Conservation (phyloP, 768 basidiomycete species). For the Mycena sanguinolenta region DNA sequence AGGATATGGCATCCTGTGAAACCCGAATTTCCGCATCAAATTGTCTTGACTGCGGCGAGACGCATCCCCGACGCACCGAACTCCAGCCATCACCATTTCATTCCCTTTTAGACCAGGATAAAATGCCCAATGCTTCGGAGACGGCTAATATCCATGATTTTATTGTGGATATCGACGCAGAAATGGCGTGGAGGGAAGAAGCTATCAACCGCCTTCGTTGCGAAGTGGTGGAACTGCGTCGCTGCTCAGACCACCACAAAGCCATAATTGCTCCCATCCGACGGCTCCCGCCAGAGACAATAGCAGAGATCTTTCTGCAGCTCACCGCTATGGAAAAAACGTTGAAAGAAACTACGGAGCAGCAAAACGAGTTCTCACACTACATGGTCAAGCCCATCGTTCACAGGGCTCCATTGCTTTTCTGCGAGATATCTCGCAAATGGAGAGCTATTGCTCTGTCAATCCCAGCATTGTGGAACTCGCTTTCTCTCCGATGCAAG, state of each 20-base stretch:
- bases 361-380: too few relatives aligned
- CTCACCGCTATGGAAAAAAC: neutral
- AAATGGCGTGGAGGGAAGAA: neutral
- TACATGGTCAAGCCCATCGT: neutral
- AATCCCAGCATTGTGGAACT: slow-evolving; percentile 2
- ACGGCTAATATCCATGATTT: slow-evolving; percentile 3
- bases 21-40: too few relatives aligned
- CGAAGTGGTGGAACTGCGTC: slow-evolving; percentile 12
- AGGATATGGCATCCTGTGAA: too few relatives aligned
- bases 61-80: slow-evolving; percentile 1
- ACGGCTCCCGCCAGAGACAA: slow-evolving; percentile 8
- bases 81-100: slow-evolving; percentile 10
- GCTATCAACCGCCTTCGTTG: neutral
- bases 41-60: slow-evolving; percentile 8
- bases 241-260: slow-evolving; percentile 6
- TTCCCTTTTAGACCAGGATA: neutral
- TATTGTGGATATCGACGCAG: neutral
- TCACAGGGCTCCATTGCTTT: neutral
- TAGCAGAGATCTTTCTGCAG: slow-evolving; percentile 18
- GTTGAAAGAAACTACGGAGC: neutral
- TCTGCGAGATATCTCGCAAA: neutral
- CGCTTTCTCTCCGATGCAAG: neutral
- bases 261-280: slow-evolving; percentile 18
- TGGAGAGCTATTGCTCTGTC: slow-evolving; percentile 8
- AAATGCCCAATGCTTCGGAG: neutral